A percentile compares a stretch with the other conserved stretches of the same genome.
Evolutionary conservation across 306 rosid species (phyloP).

Genomic region (Ceratonia siliqua): DNA sequence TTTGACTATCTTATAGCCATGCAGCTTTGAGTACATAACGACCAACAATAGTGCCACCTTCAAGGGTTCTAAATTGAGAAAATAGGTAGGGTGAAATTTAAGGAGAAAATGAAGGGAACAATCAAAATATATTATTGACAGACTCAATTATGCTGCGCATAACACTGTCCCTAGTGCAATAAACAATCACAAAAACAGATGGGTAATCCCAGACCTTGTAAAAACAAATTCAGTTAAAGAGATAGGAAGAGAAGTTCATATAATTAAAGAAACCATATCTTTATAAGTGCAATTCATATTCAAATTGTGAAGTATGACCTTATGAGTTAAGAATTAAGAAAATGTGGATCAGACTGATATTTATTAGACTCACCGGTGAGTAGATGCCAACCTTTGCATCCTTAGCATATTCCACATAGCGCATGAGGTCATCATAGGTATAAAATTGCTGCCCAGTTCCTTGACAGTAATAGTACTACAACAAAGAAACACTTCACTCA

Average conservation of each 20-base stretch:
- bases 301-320: background rate
- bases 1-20: too few species aligned
- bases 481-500: constrained; percentile 13
- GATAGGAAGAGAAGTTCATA: constrained; percentile 20
- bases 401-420: constrained; percentile 28
- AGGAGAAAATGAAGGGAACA: too few species aligned
- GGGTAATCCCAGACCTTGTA: background rate
- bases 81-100: too few species aligned
- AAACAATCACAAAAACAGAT: constrained; percentile 2
- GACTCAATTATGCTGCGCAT: too few species aligned
- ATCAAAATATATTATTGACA: too few species aligned
- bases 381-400: background rate
- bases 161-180: too few species aligned
- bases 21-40: too few species aligned
- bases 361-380: constrained; percentile 23
- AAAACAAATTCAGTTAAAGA: constrained; percentile 16
- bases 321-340: background rate
- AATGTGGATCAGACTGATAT: background rate
- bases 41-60: too few species aligned
- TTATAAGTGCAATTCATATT: background rate
- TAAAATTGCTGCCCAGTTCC: constrained; percentile 19
- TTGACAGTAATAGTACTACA: constrained; percentile 32
- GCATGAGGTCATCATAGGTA: constrained; percentile 15
- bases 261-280: background rate
- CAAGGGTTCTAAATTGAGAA: too few species aligned